Percentiles rank a stretch among this genome's conserved stretches.
Conservation (phyloP, 352 stramenopile species). For the Phytopythium litorale region DNA sequence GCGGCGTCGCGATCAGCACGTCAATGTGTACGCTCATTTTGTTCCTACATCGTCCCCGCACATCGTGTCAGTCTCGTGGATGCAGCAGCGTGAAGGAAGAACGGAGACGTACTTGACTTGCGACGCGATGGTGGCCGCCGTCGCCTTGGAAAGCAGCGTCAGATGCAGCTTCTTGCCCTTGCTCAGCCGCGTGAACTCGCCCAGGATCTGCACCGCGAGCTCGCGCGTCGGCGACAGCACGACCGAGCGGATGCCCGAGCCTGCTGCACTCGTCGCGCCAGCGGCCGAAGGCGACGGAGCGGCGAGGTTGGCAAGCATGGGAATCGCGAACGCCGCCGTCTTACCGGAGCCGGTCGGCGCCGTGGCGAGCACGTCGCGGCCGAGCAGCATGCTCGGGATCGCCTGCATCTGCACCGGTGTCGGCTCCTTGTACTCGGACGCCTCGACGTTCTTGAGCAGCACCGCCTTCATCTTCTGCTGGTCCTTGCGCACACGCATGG, state of each 20-base stretch:
- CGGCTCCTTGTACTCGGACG: conserved; percentile 96
- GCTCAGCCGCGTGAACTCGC: conserved; percentile 92
- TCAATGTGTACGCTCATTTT: conserved; percentile 87
- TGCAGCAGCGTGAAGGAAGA: neutral
- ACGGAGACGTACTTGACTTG: conserved; percentile 51
- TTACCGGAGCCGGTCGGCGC: conserved; percentile 98
- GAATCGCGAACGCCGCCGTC: conserved; percentile 97
- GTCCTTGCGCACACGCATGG: conserved; percentile 59
- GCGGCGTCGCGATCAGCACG: conserved; percentile 95
- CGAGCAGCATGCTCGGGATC: conserved; percentile 86
- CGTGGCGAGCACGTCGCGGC: conserved; percentile 93
- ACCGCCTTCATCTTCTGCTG: conserved; percentile 61
- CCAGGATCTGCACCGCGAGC: conserved; percentile 95
- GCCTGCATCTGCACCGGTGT: conserved; percentile 99
- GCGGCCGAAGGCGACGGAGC: neutral
- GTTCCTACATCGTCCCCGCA: conserved; percentile 36
- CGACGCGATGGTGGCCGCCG: conserved; percentile 66
- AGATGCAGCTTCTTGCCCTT: conserved; percentile 86
- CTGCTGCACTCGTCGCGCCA: conserved; percentile 12
- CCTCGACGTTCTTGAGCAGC: conserved; percentile 80
- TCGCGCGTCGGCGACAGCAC: conserved; percentile 97
- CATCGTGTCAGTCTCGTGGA: neutral
- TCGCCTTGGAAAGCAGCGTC: conserved; percentile 92
- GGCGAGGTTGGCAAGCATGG: conserved; percentile 82
- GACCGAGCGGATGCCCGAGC: conserved; percentile 86